Base-by-base conservation (phyloP, 768 basidiomycete species). In the Cubamyces lactineus region DNA sequence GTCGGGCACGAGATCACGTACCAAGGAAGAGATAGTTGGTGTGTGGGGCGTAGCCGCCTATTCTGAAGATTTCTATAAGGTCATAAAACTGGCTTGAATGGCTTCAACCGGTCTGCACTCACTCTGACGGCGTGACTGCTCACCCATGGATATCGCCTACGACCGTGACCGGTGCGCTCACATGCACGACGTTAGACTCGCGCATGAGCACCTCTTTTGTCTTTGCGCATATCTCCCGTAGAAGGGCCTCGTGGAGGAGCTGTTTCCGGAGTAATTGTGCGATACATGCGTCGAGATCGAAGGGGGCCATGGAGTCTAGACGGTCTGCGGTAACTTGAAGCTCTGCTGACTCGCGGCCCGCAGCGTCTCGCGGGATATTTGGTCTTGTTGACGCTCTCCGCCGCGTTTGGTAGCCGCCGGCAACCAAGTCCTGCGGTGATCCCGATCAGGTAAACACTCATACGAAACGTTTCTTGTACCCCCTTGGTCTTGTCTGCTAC, bases 61-160 rank as follows among this genome's bases (percentile, higher is more conserved):
- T 98, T 52, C 96, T 87, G 71, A 99, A 99, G 73, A 98, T 98
- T 76, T 99, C 96, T 75, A 98, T 92, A 69, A 99, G 84, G 80
- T 99, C 96, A 79, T 98, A 96, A 77, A 99, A 99, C 84, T 99
- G 96, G 62, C 96, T 97, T 86, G 75, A 76, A 70, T 65, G 68
- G 69, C 68, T 71, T 81, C 68, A 78, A 58, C 42, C 24, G 46
- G 58, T 39, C 43, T 47, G 30, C 54, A 55, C 38, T 38, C 48
- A 62, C 50, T 30, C 47, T 47, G 74, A 68, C 39, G 60, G 58
- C 61, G 43, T 57, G 40, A 63, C 68, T 71, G 47, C 92, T 83
- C 78, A 97, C 95, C 95, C 97, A 74, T 99, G 97, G 51, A 99
- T 98, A 74, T 99, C 97, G 53, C 97, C 97, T 41, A 98, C 97